phyloP scores from a whole-genome alignment of 768 basidiomycete genomes.

The Pleurotus citrinopileatus region DNA sequence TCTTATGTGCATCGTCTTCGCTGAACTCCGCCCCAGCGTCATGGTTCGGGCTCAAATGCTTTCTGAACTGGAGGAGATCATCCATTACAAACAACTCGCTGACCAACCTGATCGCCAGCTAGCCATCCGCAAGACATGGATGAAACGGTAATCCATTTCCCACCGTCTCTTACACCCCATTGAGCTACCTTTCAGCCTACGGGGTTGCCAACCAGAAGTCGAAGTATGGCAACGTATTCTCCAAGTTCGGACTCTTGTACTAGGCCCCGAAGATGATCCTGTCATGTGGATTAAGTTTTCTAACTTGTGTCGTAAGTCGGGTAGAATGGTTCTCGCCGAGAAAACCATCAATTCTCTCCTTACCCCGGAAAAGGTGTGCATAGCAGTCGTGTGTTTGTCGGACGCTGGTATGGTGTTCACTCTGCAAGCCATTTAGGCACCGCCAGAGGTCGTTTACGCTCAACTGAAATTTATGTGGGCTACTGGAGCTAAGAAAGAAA shows the following conservation, averaged over 20 bases:
- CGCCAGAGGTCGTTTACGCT: slow-evolving; percentile 94
- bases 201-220: slow-evolving; percentile 96
- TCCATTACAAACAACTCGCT: slow-evolving; percentile 89
- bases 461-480: slow-evolving; percentile 98
- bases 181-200: no score
- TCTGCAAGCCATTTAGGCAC: slow-evolving; percentile 78
- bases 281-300: slow-evolving; percentile 99
- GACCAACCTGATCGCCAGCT: slow-evolving; percentile 93
- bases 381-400: not conserved
- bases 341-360: slow-evolving; percentile 94
- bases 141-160: slow-evolving; percentile 66
- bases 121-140: slow-evolving; percentile 94
- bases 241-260: slow-evolving; percentile 91
- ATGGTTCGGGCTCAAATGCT: slow-evolving; percentile 99
- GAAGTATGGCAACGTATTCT: slow-evolving; percentile 99
- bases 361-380: slow-evolving; percentile 62
- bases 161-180: no score
- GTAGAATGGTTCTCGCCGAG: slow-evolving; percentile 92
- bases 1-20: not conserved
- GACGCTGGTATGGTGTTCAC: not conserved
- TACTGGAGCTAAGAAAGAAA: slow-evolving; percentile 71
- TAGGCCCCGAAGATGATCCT: slow-evolving; percentile 91
- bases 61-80: slow-evolving; percentile 97
- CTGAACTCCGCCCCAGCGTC: slow-evolving; percentile 48
- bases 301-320: slow-evolving; percentile 93